A percentile compares a stretch with the other conserved stretches of the same genome.
These are phyloP conservation scores for Candida namnaoensis DNA, from an alignment of 805 yeast genomes.

Conservation along the genomic window DNA sequence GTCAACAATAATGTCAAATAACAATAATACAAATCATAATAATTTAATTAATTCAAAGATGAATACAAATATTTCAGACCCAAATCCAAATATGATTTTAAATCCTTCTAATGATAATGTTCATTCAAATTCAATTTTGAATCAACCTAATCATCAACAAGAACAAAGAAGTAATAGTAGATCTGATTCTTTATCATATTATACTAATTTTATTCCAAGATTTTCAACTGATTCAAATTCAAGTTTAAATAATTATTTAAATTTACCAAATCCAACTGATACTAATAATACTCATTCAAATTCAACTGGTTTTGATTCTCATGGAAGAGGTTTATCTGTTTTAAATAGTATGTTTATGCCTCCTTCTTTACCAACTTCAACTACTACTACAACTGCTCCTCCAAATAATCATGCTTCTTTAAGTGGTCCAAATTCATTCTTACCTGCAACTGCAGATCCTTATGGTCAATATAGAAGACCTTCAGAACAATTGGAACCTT, in stretches of 20 bases:
- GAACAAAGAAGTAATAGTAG: constrained; percentile 3
- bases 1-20: constrained; percentile 1
- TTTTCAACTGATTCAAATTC: constrained; percentile 21
- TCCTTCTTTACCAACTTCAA: constrained; percentile 5
- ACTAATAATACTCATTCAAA: constrained; percentile 2
- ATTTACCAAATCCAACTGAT: constrained; percentile 7
- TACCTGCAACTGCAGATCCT: constrained; percentile 10
- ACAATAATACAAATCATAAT: constrained; percentile 2
- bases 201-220: constrained; percentile 16
- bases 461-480: constrained; percentile 27
- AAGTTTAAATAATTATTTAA: constrained; percentile 13
- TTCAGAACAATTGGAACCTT: constrained; percentile 43
- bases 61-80: constrained; percentile 5
- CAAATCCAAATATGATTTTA: background rate
- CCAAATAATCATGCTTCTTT: background rate
- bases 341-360: constrained; percentile 17
- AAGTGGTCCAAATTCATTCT: constrained; percentile 1
- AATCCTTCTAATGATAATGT: too few relatives aligned
- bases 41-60: constrained; percentile 7
- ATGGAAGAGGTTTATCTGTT: constrained; percentile 17
- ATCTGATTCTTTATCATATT: constrained; percentile 19
- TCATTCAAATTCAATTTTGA: too few relatives aligned
- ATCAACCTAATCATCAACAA: too few relatives aligned
- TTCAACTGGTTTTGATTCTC: constrained; percentile 8
- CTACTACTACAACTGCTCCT: background rate